These are phyloP conservation scores for Borovskyia barvae DNA, from an alignment of 208 protist species.

Conservation along the genomic window DNA sequence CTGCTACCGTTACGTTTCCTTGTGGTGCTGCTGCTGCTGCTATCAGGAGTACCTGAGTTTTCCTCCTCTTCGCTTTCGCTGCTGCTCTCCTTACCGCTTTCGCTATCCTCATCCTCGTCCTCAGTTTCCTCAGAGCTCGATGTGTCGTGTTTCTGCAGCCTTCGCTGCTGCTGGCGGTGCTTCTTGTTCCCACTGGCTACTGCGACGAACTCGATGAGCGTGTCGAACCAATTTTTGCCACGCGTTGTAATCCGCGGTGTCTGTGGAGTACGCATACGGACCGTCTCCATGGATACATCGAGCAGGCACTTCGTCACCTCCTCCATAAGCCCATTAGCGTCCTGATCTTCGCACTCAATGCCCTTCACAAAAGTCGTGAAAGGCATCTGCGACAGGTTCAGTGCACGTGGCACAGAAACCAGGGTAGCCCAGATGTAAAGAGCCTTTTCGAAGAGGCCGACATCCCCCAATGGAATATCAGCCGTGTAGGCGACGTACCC, in stretches of 20 bases:
- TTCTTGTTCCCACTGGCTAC: conserved; percentile 77
- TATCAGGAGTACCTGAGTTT: conserved; percentile 11
- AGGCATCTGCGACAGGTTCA: conserved; percentile 77
- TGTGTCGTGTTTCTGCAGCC: conserved; percentile 23
- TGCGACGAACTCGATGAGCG: conserved; percentile 71
- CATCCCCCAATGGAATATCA: conserved; percentile 32
- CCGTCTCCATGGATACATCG: conserved; percentile 50
- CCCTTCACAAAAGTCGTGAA: conserved; percentile 76
- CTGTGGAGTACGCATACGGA: conserved; percentile 41
- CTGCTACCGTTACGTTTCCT: too few species aligned
- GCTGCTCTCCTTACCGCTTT: conserved; percentile 13
- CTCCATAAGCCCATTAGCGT: conserved; percentile 80
- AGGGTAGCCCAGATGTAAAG: conserved; percentile 80
- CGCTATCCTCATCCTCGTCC: conserved; percentile 21
- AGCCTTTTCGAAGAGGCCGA: conserved; percentile 61
- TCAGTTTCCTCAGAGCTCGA: conserved; percentile 15
- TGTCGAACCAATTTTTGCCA: conserved; percentile 80
- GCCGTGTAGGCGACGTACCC: conserved; percentile 58
- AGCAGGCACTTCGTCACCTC: conserved; percentile 65
- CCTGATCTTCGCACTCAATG: conserved; percentile 53
- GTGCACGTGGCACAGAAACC: conserved; percentile 50
- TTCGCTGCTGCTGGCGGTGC: conserved; percentile 33
- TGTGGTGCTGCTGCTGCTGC: conserved; percentile 10
- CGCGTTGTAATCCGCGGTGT: conserved; percentile 48
- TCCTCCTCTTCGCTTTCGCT: conserved; percentile 24